These are phyloP conservation scores for Laburnicola sp. DNA, from an alignment of 2,329 filamentous ascomycete species.

Conservation along the genomic window DNA sequence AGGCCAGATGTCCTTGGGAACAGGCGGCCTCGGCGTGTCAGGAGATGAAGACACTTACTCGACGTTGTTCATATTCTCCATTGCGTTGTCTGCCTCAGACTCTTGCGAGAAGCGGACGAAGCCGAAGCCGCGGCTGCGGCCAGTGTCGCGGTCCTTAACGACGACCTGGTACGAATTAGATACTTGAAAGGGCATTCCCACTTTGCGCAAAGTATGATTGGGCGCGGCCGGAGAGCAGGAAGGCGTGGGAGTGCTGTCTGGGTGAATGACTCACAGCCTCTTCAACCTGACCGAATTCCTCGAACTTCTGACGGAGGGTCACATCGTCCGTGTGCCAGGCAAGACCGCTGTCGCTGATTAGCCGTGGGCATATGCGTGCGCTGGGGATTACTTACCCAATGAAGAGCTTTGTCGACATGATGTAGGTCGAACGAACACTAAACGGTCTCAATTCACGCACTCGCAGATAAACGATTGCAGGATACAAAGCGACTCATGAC, in stretches of 20 bases:
- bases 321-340: slow-evolving; percentile 96
- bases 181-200: too few species aligned
- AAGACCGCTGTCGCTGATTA: slow-evolving; percentile 70
- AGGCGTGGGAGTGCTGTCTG: neutral
- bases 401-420: slow-evolving; percentile 85
- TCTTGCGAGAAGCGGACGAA: slow-evolving; percentile 88
- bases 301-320: slow-evolving; percentile 86
- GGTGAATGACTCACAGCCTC: slow-evolving; percentile 76
- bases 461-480: slow-evolving; percentile 32
- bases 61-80: slow-evolving; percentile 79
- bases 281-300: slow-evolving; percentile 86
- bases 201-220: too few species aligned
- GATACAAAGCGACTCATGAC: slow-evolving; percentile 34
- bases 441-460: slow-evolving; percentile 47
- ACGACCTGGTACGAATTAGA: slow-evolving; percentile 68
- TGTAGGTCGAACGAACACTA: slow-evolving; percentile 41
- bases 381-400: slow-evolving; percentile 69
- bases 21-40: neutral
- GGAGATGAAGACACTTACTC: slow-evolving; percentile 66
- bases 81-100: slow-evolving; percentile 74
- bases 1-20: neutral
- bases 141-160: slow-evolving; percentile 95
- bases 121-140: slow-evolving; percentile 94
- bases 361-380: neutral
- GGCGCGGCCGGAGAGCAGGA: slow-evolving; percentile 1